Evolutionary conservation across 2,329 filamentous ascomycete genomes (phyloP), one percentile per base, ranked within the genome.

Genomic region (Sporothrix luriei): DNA sequence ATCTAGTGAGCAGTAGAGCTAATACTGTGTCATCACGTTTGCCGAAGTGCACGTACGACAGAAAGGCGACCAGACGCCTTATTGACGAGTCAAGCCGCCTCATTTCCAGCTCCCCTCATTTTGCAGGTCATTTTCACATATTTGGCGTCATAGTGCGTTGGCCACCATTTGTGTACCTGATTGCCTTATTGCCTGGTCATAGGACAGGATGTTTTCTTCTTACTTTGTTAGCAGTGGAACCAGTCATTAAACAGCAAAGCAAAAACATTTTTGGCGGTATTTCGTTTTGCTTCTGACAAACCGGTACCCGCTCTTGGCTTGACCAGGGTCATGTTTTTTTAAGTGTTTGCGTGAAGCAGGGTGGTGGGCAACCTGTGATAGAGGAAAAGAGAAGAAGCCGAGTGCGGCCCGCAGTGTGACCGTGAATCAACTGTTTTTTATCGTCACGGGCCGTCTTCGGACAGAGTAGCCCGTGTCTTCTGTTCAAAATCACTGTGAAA

Each of bases 11-110:
- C 29, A 43, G 38, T 46, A 62, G 57, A 29, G 26, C n/a, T 6
- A 24, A 40, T 9, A 33, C 16, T n/a, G 38, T 13, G 38, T 26
- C 21, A 38, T 62, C 38, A 62, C 38, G 4, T 61, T 61, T 0
- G 9, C 14, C 7, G 26, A 14, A n/a, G 24, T 13, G 59, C 16
- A 14, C 33, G 33, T 33, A 49, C 9, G 43, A 46, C 33, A n/a
- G 21, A 49, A 48, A 48, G 43, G 57, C 43, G 24, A 49, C 43
- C 40, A 49, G 61, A 49, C 43, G 61, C 61, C 61, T 49, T 61
- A 16, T 40, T 38, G 9, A 19, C 16, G 38, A 26, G 38, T 26
- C 57, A 21, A 24, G 14, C 40, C 59, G 40, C 21, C 38, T 26
- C 14, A 43, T 49, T 7, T 9, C 3, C 33, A 2, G 4, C 29